These are phyloP conservation scores for Encephalitozoon intestinalis DNA, from an alignment of 371 early-diverging fungal species.

Conservation along the genomic window DNA sequence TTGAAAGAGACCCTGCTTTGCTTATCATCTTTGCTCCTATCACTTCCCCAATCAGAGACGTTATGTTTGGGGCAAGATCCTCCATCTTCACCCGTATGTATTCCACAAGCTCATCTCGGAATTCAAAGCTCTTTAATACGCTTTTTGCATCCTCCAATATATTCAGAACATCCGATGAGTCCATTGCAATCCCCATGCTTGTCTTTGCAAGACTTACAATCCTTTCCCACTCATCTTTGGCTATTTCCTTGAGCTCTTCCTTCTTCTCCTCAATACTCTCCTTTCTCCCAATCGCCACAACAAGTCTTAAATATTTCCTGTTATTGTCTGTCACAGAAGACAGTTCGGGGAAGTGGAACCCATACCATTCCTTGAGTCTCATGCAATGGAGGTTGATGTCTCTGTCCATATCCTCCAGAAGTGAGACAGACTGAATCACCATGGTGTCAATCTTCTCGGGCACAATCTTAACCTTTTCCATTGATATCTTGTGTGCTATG, in stretches of 20 bases:
- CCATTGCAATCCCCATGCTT: slow-evolving; percentile 84
- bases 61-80: slow-evolving; percentile 79
- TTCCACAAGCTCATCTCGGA: slow-evolving; percentile 73
- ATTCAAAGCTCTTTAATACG: slow-evolving; percentile 73
- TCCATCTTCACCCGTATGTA: slow-evolving; percentile 80
- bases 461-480: slow-evolving; percentile 78
- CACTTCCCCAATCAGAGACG: slow-evolving; percentile 76
- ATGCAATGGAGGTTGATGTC: slow-evolving; percentile 87
- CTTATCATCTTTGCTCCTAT: slow-evolving; percentile 80
- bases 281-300: slow-evolving; percentile 58
- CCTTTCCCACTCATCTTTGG: slow-evolving; percentile 40
- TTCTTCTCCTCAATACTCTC: slow-evolving; percentile 20
- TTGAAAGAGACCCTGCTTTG: slow-evolving; percentile 78
- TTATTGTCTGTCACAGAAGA: slow-evolving; percentile 69
- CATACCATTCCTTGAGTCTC: slow-evolving; percentile 86
- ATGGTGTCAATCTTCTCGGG: slow-evolving; percentile 82
- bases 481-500: slow-evolving; percentile 67
- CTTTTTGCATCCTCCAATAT: slow-evolving; percentile 71
- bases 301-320: slow-evolving; percentile 67
- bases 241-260: neutral
- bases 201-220: slow-evolving; percentile 73
- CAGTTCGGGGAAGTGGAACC: slow-evolving; percentile 83
- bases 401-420: slow-evolving; percentile 82
- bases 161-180: slow-evolving; percentile 74
- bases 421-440: slow-evolving; percentile 81